phyloP scores from a whole-genome alignment of 208 protist species.

The Trypanosoma boissoni region DNA sequence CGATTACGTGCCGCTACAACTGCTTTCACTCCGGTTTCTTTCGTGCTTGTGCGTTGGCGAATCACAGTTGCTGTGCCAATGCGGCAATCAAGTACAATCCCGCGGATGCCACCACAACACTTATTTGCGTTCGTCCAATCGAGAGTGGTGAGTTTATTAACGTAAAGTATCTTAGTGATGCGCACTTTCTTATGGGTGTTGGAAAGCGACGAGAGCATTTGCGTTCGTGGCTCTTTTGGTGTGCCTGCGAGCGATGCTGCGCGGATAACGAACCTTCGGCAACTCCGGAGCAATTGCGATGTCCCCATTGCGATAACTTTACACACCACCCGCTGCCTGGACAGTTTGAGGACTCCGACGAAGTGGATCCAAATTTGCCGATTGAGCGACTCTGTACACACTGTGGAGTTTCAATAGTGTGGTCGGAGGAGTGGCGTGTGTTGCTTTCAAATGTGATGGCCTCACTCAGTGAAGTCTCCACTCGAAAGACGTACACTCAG shows the following conservation, averaged over 20 bases:
- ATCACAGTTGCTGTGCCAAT: slow-evolving; percentile 86
- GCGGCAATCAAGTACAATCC: slow-evolving; percentile 86
- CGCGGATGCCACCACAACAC: slow-evolving; percentile 55
- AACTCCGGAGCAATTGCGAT: slow-evolving; percentile 65
- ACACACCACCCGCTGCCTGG: slow-evolving; percentile 43
- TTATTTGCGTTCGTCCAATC: slow-evolving; percentile 69
- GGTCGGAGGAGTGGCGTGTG: slow-evolving; percentile 13
- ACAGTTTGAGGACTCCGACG: not conserved
- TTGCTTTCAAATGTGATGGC: slow-evolving; percentile 14
- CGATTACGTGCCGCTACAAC: slow-evolving; percentile 86
- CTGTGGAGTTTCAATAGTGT: slow-evolving; percentile 14
- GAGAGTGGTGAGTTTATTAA: slow-evolving; percentile 70
- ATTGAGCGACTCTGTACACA: slow-evolving; percentile 11
- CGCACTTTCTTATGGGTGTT: slow-evolving; percentile 74
- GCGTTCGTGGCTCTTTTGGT: slow-evolving; percentile 87
- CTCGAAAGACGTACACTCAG: slow-evolving; percentile 13
- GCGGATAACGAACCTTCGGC: slow-evolving; percentile 34
- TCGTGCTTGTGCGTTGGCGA: slow-evolving; percentile 77
- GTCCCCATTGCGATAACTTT: slow-evolving; percentile 38
- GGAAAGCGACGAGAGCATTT: slow-evolving; percentile 73
- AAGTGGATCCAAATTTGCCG: slow-evolving; percentile 22
- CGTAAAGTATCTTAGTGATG: slow-evolving; percentile 88
- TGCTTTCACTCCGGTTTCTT: slow-evolving; percentile 88
- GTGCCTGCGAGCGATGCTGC: slow-evolving; percentile 59
- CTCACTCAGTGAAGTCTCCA: slow-evolving; percentile 33